Evolutionary conservation across 176 grass and related monocot species (phyloP).

Genomic region (Zoysia pacifica): DNA sequence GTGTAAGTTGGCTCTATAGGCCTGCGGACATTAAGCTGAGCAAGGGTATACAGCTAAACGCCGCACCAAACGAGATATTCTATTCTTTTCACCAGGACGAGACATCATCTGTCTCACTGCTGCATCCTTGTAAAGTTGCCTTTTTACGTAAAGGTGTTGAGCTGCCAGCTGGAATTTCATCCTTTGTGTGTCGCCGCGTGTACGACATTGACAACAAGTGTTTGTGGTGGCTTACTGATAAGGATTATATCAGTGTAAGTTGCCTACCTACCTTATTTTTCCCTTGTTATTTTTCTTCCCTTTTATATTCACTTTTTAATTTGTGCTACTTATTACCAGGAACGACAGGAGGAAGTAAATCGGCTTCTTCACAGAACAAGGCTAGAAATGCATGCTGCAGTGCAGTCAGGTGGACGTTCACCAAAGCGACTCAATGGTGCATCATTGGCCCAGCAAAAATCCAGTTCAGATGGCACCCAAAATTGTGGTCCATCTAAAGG

Average conservation of each 20-base stretch:
- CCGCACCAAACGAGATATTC: constrained; percentile 82
- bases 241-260: constrained; percentile 88
- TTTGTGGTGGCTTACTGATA: constrained; percentile 83
- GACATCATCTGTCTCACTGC: constrained; percentile 61
- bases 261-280: neutral
- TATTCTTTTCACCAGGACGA: constrained; percentile 86
- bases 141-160: constrained; percentile 75
- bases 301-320: neutral
- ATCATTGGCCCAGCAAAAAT: constrained; percentile 48
- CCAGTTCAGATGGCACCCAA: constrained; percentile 41
- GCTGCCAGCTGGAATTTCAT: constrained; percentile 68
- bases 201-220: constrained; percentile 86
- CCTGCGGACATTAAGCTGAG: constrained; percentile 72
- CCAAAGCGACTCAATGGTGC: constrained; percentile 67
- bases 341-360: constrained; percentile 87
- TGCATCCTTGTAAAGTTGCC: constrained; percentile 86
- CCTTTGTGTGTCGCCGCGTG: constrained; percentile 77
- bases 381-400: constrained; percentile 72
- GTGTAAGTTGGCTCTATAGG: constrained; percentile 87
- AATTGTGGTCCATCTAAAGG: constrained; percentile 54
- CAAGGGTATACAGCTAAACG: constrained; percentile 55
- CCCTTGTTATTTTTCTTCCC: neutral
- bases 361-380: constrained; percentile 64
- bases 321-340: constrained; percentile 45
- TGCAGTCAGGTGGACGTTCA: constrained; percentile 68